Evolutionary conservation across 331 rosid genomes (phyloP).

Genomic region (Spiraea crenata): DNA sequence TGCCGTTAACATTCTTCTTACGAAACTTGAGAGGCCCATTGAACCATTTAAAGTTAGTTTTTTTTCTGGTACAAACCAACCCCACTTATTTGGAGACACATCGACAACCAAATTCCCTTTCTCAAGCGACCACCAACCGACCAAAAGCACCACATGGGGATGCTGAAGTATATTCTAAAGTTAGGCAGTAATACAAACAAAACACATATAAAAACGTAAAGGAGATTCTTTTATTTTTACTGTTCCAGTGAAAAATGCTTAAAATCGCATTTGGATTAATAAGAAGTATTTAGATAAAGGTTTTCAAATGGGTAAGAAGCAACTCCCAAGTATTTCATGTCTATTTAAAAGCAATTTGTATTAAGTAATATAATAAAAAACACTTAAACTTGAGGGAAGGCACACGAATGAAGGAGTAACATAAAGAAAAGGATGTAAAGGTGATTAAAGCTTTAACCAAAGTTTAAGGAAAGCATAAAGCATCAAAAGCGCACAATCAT

Average conservation of each 20-base stretch:
- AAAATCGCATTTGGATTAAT: too few species aligned
- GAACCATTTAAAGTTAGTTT: too few species aligned
- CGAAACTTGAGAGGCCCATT: too few species aligned
- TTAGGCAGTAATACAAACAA: too few species aligned
- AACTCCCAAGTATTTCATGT: too few species aligned
- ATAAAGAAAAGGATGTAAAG: neutral
- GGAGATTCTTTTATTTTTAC: neutral
- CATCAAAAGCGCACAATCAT: too few species aligned
- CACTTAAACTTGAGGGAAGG: neutral
- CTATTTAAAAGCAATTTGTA: too few species aligned
- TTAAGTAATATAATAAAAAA: too few species aligned
- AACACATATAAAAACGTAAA: neutral
- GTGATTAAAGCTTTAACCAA: neutral
- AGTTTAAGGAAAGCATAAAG: neutral
- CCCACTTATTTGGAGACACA: neutral
- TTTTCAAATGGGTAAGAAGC: too few species aligned
- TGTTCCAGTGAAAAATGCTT: too few species aligned
- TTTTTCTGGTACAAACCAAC: neutral
- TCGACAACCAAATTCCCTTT: neutral
- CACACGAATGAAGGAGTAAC: neutral
- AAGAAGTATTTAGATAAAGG: too few species aligned
- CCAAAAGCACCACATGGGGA: neutral
- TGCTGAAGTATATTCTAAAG: neutral
- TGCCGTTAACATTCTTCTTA: too few species aligned
- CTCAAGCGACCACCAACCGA: conserved; percentile 7